Evolutionary conservation across 192 early-diverging fungal species (phyloP).

Genomic region (Coemansia sp.): DNA sequence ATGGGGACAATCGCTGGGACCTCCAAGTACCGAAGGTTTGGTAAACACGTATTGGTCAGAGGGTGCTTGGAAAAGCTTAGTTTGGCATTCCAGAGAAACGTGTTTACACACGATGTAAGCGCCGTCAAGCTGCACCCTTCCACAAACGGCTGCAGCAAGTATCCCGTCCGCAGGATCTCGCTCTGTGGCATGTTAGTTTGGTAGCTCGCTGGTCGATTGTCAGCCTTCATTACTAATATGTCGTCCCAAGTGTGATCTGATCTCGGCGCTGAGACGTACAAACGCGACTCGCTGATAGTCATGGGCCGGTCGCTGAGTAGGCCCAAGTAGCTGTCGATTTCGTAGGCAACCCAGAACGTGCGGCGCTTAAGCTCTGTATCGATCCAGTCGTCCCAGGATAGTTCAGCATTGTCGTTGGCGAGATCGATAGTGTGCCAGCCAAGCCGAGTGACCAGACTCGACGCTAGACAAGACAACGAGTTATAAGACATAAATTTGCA

Average conservation of each 20-base stretch:
- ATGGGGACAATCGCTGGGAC: background rate
- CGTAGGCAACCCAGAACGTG: constrained; percentile 32
- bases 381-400: constrained; percentile 43
- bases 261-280: constrained; percentile 21
- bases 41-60: constrained; percentile 13
- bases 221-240: constrained; percentile 3
- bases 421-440: constrained; percentile 46
- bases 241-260: constrained; percentile 39
- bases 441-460: constrained; percentile 33
- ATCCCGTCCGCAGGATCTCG: constrained; percentile 1
- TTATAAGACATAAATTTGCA: constrained; percentile 49
- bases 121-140: constrained; percentile 20
- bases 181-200: background rate
- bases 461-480: constrained; percentile 28
- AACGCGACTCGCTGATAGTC: constrained; percentile 21
- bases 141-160: constrained; percentile 18
- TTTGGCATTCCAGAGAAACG: constrained; percentile 33
- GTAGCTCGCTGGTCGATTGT: background rate
- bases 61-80: constrained; percentile 14
- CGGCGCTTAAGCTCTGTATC: constrained; percentile 37
- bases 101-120: constrained; percentile 22
- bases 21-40: constrained; percentile 17
- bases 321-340: constrained; percentile 37
- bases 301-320: constrained; percentile 37
- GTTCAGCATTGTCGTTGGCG: background rate